Base-by-base conservation (phyloP, 2,329 filamentous ascomycete genomes). In the Didymellaceae sp. region DNA sequence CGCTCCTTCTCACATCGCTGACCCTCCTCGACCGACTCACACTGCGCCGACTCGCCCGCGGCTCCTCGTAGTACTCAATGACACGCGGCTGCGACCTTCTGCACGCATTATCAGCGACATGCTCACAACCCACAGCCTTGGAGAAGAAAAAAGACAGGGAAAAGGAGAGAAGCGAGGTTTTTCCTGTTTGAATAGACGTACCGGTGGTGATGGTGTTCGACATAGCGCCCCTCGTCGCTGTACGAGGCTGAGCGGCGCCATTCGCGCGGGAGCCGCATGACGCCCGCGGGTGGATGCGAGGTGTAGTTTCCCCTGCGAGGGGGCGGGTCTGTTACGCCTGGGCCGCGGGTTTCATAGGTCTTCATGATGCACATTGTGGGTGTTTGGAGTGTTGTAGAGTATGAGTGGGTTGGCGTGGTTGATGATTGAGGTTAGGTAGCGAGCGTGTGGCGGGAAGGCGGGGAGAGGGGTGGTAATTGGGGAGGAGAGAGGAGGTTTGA, bases 341-440 rank as follows among this genome's bases (percentile, higher is more conserved):
- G 58, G 16, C 58, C 57, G 48, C 56, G 58, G 9, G 67, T 67
- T 37, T 64, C 63, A 48, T 64, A 66, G 4, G 63, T 65, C 20
- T 51, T 63, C 58, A 72, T 63, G 42, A 73, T 61, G 49, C 70
- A 73, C 70, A 73, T 73, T 31, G 18, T 60, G 45, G 7, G 18
- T 44, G 24, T 7, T 45, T n/a, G 11, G n/a, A 11, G n/a, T 14
- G 25, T 14, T 31, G 16, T 9, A 14, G 14, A 17, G 13, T 25
- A 8, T 14, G 6, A 8, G 32, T 7, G 28, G 10, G 9, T 14
- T 16, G 9, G 22, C 14, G 17, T 24, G 33, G 3, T 13, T 13
- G 4, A 16, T 18, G 21, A 8, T 20, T n/a, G 20, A n/a, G 17
- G 25, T 3, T 17, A 7, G 35, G 30, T 33, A 16, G n/a, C 4